phyloP scores from a whole-genome alignment of 768 basidiomycete genomes.

The Panus rudis region DNA sequence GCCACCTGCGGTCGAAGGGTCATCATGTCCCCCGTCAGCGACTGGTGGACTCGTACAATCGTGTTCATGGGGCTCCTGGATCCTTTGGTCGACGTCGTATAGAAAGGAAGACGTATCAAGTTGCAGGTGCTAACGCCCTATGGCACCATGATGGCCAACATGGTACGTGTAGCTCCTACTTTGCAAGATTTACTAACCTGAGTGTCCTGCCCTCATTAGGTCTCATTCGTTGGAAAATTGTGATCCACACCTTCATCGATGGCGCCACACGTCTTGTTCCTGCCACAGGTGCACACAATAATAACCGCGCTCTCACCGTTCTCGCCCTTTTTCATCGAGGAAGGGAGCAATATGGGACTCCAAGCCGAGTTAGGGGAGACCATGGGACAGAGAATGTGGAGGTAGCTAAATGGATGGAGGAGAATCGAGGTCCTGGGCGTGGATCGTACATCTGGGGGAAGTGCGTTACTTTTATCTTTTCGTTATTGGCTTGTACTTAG shows the following conservation, averaged over 20 bases:
- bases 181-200: neutral
- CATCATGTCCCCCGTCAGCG: constrained; percentile 10
- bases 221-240: constrained; percentile 16
- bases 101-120: constrained; percentile 9
- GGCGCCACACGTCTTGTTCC: constrained; percentile 17
- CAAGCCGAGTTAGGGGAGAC: constrained; percentile 20
- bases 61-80: constrained; percentile 10
- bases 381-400: constrained; percentile 22
- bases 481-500: neutral
- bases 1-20: constrained; percentile 10
- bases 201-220: constrained; percentile 3
- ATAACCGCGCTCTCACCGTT: constrained; percentile 15
- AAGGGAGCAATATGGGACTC: constrained; percentile 11
- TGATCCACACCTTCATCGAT: constrained; percentile 20
- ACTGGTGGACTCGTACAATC: constrained; percentile 10
- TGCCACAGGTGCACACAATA: constrained; percentile 10
- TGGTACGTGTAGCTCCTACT: too few species aligned
- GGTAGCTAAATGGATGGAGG: constrained; percentile 21
- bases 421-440: constrained; percentile 10
- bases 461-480: constrained; percentile 2
- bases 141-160: constrained; percentile 26
- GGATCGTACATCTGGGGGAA: constrained; percentile 24
- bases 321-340: constrained; percentile 12
- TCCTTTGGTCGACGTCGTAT: constrained; percentile 6
- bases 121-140: constrained; percentile 20